These are phyloP conservation scores for Pleurostoma richardsiae DNA, from an alignment of 2,329 filamentous ascomycete species.

Conservation along the genomic window DNA sequence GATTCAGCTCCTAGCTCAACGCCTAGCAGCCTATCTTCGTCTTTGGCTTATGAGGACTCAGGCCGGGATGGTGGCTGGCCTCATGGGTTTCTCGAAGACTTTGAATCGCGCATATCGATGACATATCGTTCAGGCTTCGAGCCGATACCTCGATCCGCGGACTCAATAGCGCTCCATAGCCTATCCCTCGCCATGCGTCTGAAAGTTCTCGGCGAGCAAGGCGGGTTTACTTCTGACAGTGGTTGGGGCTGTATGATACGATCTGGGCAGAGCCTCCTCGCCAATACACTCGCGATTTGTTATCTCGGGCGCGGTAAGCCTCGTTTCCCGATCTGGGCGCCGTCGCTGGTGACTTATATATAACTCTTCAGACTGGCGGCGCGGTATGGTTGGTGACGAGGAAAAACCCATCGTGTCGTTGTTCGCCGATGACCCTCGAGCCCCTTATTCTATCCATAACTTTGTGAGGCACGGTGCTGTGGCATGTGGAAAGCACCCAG, in stretches of 20 bases:
- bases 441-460: constrained; percentile 90
- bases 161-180: constrained; percentile 63
- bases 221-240: constrained; percentile 85
- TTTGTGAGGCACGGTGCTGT: constrained; percentile 86
- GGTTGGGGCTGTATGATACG: constrained; percentile 99
- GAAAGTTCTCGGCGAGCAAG: constrained; percentile 71
- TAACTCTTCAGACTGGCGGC: constrained; percentile 62
- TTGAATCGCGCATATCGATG: constrained; percentile 92
- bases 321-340: neutral
- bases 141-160: constrained; percentile 72
- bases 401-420: constrained; percentile 70
- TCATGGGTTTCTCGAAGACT: constrained; percentile 78
- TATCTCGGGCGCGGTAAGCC: constrained; percentile 70
- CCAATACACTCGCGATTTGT: constrained; percentile 73
- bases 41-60: constrained; percentile 41
- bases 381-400: constrained; percentile 48
- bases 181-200: constrained; percentile 83
- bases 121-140: constrained; percentile 89
- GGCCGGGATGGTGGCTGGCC: constrained; percentile 66
- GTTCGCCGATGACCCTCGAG: constrained; percentile 81
- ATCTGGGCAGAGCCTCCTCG: constrained; percentile 87
- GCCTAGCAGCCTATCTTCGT: constrained; percentile 47
- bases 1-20: constrained; percentile 44
- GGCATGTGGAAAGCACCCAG: constrained; percentile 88
- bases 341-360: neutral